Conservation (phyloP, 2,329 filamentous ascomycete genomes). For the Sordariomycetes sp. region DNA sequence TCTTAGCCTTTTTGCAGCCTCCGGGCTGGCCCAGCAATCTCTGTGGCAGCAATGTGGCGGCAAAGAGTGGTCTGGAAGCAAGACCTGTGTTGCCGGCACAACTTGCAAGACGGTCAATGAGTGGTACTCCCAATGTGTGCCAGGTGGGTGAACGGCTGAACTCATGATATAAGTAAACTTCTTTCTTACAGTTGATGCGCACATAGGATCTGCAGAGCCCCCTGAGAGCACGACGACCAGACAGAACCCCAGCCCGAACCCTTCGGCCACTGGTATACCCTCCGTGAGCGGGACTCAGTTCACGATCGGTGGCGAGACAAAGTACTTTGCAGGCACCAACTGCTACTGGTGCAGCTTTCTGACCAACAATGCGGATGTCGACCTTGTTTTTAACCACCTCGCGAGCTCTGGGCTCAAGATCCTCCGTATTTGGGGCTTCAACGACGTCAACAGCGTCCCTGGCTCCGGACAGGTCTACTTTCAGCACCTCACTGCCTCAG, state of each 20-base stretch:
- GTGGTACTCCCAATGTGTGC: neutral
- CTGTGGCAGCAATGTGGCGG: neutral
- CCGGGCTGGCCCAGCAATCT: neutral
- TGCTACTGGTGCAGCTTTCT: slow-evolving; percentile 45
- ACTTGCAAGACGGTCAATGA: neutral
- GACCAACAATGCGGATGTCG: slow-evolving; percentile 43
- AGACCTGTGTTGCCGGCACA: neutral
- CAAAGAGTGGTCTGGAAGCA: neutral
- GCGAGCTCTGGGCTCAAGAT: slow-evolving; percentile 43
- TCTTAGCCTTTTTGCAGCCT: too few relatives aligned
- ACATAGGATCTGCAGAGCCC: neutral
- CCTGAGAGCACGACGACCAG: neutral
- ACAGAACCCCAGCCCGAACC: neutral
- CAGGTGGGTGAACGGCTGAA: too few relatives aligned
- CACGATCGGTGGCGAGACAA: neutral
- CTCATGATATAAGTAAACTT: too few relatives aligned
- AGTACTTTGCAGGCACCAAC: slow-evolving; percentile 44
- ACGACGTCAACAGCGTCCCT: slow-evolving; percentile 39
- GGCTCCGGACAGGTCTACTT: slow-evolving; percentile 34
- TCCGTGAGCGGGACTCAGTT: neutral
- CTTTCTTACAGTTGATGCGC: neutral
- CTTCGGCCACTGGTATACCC: neutral
- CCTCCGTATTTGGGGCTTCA: slow-evolving; percentile 54
- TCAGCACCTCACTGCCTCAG: slow-evolving; percentile 39
- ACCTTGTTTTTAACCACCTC: slow-evolving; percentile 36